Evolutionary conservation across 2,329 filamentous ascomycete species (phyloP), one percentile per base, ranked within the genome.

Genomic region (Aspergillus aculeatinus): DNA sequence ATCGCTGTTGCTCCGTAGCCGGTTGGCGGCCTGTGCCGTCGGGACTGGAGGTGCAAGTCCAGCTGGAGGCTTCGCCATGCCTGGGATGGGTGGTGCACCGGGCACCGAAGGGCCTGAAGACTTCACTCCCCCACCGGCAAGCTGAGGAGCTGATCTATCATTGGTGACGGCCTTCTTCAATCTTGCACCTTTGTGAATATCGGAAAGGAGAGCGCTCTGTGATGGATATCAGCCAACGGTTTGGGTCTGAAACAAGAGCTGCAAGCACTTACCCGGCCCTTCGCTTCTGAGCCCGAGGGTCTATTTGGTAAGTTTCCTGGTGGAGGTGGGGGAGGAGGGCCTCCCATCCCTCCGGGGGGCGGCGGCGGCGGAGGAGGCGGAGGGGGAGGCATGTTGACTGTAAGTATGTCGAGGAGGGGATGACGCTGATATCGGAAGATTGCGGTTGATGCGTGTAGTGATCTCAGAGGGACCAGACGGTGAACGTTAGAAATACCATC

Each of bases 111-210:
- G 93, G 52, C 92, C 93, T 63, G 90, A 89, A 66, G 87, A 89
- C 59, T 90, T 78, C 12, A 88, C 81, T 53, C 81, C 82, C 55
- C 82, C 81, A 54, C 81, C 70, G 58, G 77, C 84, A 59, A 97
- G 75, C 54, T 84, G 69, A 0, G 94, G 94, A 7, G 91, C 91
- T 23, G 93, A 97, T 76, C 94, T 88, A 76, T 98, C 94, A 77
- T 98, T 97, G 67, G 93, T 91, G 58, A 92, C 88, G 33, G 91
- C 83, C 77, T 96, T 97, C 78, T 90, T 96, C 60, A 98, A 82
- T 62, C 81, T 80, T 67, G 80, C 83, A 65, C 94, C 95, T 76
- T 96, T 96, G 66, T 82, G 81, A 68, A 99, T 99, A 76, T 98
- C 94, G 71, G 87, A 84, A 49, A 98, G 85, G 39, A 99, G 83